phyloP scores from a whole-genome alignment of 805 yeast genomes.

The Danielia reshetovae region DNA sequence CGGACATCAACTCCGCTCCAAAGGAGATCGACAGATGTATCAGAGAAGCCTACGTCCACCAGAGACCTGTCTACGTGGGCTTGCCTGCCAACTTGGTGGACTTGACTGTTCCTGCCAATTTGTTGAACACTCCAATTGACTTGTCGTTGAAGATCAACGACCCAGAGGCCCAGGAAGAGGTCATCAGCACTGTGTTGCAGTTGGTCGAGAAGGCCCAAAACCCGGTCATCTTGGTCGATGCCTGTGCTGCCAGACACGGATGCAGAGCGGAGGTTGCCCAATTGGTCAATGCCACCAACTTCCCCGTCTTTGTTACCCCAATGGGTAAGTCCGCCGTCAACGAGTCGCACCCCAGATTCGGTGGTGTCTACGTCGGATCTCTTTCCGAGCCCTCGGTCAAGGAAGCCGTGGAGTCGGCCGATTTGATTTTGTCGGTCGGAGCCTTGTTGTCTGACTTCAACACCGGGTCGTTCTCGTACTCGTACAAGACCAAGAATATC shows the following conservation, averaged over 20 bases:
- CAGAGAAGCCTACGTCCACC: slow-evolving; percentile 63
- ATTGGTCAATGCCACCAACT: slow-evolving; percentile 64
- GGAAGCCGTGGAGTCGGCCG: slow-evolving; percentile 68
- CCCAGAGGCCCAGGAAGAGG: slow-evolving; percentile 59
- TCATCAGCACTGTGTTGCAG: slow-evolving; percentile 45
- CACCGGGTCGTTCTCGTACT: slow-evolving; percentile 82
- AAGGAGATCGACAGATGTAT: slow-evolving; percentile 70
- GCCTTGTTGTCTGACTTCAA: slow-evolving; percentile 84
- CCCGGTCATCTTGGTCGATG: slow-evolving; percentile 80
- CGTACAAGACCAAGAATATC: slow-evolving; percentile 69
- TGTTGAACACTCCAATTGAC: slow-evolving; percentile 64
- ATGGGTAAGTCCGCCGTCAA: slow-evolving; percentile 84
- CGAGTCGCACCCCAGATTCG: slow-evolving; percentile 55
- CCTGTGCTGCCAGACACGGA: slow-evolving; percentile 79
- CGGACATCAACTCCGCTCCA: slow-evolving; percentile 64
- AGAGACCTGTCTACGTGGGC: slow-evolving; percentile 81
- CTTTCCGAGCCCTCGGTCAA: slow-evolving; percentile 69
- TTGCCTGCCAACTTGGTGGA: slow-evolving; percentile 80
- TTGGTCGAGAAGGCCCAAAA: slow-evolving; percentile 56
- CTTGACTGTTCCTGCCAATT: slow-evolving; percentile 50
- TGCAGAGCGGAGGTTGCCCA: slow-evolving; percentile 59
- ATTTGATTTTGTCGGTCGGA: slow-evolving; percentile 74
- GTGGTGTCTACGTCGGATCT: slow-evolving; percentile 86
- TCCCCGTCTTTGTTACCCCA: slow-evolving; percentile 83
- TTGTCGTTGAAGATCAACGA: slow-evolving; percentile 56